Evolutionary conservation across 345 rosid genomes (phyloP).

Genomic region (Populus davidiana): DNA sequence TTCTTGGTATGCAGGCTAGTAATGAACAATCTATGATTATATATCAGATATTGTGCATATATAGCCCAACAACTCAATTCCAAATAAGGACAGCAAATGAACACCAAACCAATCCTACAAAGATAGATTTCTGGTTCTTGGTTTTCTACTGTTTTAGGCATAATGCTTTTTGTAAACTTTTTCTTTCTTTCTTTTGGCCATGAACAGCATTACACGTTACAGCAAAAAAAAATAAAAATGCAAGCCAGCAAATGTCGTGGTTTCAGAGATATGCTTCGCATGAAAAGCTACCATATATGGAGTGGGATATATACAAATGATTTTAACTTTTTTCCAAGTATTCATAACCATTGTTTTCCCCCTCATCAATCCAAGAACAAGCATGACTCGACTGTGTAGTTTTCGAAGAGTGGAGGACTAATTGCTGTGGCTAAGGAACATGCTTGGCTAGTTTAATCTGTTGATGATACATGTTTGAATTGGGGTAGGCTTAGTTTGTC

Average conservation of each 20-base stretch:
- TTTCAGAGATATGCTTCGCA: conserved; percentile 2
- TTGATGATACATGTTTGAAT: not conserved
- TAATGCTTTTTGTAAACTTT: not conserved
- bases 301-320: not conserved
- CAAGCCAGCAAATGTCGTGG: not conserved
- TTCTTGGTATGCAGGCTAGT: not conserved
- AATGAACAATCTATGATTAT: not conserved
- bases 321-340: not conserved
- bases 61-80: not conserved
- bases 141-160: conserved; percentile 1
- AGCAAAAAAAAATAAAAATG: not conserved
- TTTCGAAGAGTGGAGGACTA: too few species aligned
- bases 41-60: not conserved
- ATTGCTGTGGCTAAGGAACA: too few species aligned
- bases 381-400: too few species aligned
- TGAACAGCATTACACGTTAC: conserved; percentile 5
- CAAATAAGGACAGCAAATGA: conserved; percentile 13
- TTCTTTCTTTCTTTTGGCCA: not conserved
- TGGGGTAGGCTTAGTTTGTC: not conserved
- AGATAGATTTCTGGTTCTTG: conserved; percentile 10
- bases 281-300: conserved; percentile 13
- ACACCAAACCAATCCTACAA: conserved; percentile 15
- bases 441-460: too few species aligned
- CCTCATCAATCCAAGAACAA: too few species aligned
- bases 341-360: not conserved